Conservation (phyloP, 805 yeast genomes). For the Lachancea fermentati region DNA sequence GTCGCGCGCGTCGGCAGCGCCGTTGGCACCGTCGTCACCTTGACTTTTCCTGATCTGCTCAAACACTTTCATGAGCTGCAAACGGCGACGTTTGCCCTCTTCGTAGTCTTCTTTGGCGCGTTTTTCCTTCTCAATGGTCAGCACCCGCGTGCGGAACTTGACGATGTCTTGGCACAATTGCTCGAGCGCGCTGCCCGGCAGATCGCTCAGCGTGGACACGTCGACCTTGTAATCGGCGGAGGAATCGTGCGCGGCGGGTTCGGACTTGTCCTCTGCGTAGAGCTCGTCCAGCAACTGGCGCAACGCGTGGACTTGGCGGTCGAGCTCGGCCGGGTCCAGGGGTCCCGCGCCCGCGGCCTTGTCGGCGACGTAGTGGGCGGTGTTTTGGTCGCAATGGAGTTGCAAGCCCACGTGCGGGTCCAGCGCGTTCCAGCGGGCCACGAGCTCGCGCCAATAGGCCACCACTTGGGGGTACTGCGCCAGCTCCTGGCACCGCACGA, state of each 20-base stretch:
- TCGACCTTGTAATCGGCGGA: slow-evolving; percentile 24
- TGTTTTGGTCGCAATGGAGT: slow-evolving; percentile 20
- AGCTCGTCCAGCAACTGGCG: neutral
- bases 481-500: slow-evolving; percentile 4
- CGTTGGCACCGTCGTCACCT: slow-evolving; percentile 1
- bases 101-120: slow-evolving; percentile 38
- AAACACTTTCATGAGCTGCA: slow-evolving; percentile 24
- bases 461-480: slow-evolving; percentile 1
- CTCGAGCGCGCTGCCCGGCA: slow-evolving; percentile 24
- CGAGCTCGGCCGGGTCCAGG: neutral
- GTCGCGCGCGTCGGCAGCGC: slow-evolving; percentile 4
- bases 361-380: slow-evolving; percentile 15
- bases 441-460: neutral
- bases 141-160: slow-evolving; percentile 50
- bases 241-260: slow-evolving; percentile 2
- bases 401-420: neutral
- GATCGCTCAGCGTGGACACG: slow-evolving; percentile 25
- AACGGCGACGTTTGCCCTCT: slow-evolving; percentile 23
- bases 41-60: slow-evolving; percentile 23
- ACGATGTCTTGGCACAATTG: slow-evolving; percentile 42
- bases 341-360: slow-evolving; percentile 4
- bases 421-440: slow-evolving; percentile 1
- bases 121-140: slow-evolving; percentile 46
- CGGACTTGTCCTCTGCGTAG: slow-evolving; percentile 3
- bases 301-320: slow-evolving; percentile 1